Evolutionary conservation across 441 rosid species (phyloP), one percentile per base, ranked within the genome.

Genomic region (Melastoma candidum): DNA sequence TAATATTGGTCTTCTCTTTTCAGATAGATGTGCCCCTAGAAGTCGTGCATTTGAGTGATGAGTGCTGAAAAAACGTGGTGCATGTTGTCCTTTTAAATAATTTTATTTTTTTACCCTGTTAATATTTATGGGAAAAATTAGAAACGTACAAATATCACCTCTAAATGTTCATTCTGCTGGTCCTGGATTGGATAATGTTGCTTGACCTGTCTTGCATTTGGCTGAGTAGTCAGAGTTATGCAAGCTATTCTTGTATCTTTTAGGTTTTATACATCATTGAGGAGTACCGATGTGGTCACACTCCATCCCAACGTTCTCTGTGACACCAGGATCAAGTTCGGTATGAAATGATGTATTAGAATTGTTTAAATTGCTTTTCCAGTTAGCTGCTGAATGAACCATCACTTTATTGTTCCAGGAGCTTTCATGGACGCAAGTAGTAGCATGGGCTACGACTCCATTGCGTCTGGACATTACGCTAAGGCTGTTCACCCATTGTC

Each of bases 391-490:
- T 8, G 48, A 36, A 10, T 41, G 2, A 10, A 41, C 41, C 41
- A 36, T 36, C 41, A 36, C 8, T 64, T 44, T 54, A 11, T 7
- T 25, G 57, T 41, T 63, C 49, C 71, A 90, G 98, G 98, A 48
- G 94, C 89, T 29, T 85, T 92, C 71, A 71, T 92, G 83, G 94
- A 92, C 54, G 87, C 96, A 58, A 82, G 85, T 52, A 74, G 61
- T 61, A 68, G 54, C 52, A 71, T 79, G 89, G 69, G 79, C 65
- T 85, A 78, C 65, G 87, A 87, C 68, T 85, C 71, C 56, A 54
- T 87, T 64, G 96, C 89, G 52, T 87, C 95, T 63, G 96, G 98
- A 53, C 95, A 87, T 65, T 92, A 92, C 69, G 96, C 96, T 44
- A 83, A 68, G 51, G 89, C 83, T 47, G 58, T 85, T 22, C 98